phyloP scores from a whole-genome alignment of 2,329 filamentous ascomycete species.

The Verticillium albo-atrum region DNA sequence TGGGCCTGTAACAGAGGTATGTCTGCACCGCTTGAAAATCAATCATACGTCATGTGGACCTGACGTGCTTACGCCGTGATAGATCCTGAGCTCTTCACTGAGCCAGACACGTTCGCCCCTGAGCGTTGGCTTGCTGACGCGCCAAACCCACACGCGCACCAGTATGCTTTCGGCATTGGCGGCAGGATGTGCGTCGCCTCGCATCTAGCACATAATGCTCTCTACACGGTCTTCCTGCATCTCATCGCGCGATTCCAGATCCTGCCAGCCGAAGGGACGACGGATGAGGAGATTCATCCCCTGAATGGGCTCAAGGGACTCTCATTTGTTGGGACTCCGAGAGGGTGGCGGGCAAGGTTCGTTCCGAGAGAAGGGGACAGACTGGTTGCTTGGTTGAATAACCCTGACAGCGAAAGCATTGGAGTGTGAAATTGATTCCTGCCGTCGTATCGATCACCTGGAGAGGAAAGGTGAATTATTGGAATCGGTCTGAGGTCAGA shows the following conservation, averaged over 20 bases:
- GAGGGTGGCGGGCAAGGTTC: constrained; percentile 8
- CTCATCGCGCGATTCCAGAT: constrained; percentile 46
- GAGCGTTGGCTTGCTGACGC: constrained; percentile 33
- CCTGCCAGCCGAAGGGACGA: constrained; percentile 18
- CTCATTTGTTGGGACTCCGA: constrained; percentile 9
- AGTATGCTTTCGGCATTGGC: constrained; percentile 50
- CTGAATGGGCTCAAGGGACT: constrained; percentile 26
- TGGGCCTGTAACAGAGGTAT: constrained; percentile 22
- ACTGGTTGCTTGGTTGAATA: constrained; percentile 1
- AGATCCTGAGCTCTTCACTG: constrained; percentile 59
- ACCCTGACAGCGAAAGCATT: neutral
- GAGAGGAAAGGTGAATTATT: neutral
- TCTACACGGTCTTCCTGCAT: constrained; percentile 47
- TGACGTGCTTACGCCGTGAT: neutral
- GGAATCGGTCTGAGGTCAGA: neutral
- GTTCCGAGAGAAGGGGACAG: constrained; percentile 7
- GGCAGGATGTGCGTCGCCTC: constrained; percentile 50
- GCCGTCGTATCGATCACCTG: no score
- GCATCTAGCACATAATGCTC: constrained; percentile 48
- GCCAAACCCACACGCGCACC: constrained; percentile 32
- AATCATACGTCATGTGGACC: neutral
- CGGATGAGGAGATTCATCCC: neutral
- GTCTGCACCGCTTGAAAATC: neutral
- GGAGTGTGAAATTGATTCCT: no score
- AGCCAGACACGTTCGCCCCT: constrained; percentile 56